phyloP scores from a whole-genome alignment of 2,329 filamentous ascomycete genomes.

The Botrytis squamosa region DNA sequence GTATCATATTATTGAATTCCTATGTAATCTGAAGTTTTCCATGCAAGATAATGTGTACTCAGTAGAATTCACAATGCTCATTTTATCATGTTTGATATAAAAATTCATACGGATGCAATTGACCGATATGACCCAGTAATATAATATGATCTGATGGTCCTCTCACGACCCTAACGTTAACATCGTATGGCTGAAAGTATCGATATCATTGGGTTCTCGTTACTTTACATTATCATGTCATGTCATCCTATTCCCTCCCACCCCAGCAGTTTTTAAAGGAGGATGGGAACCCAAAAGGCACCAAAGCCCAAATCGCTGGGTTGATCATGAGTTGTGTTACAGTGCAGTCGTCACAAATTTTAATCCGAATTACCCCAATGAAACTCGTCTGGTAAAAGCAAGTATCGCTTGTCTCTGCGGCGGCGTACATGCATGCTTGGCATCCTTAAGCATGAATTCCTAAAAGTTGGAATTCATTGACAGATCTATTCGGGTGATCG shows the following conservation, averaged over 20 bases:
- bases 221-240: not conserved
- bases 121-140: too few species aligned
- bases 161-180: too few species aligned
- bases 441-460: not conserved
- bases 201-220: not conserved
- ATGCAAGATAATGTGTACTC: too few species aligned
- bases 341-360: conserved; percentile 15
- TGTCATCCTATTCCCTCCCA: not conserved
- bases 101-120: too few species aligned
- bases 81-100: too few species aligned
- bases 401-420: not conserved
- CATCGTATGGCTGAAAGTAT: not conserved
- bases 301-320: conserved; percentile 19
- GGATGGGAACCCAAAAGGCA: not conserved
- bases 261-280: not conserved
- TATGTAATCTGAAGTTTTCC: too few species aligned
- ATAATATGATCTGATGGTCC: too few species aligned
- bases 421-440: conserved; percentile 7
- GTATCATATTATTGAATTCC: too few species aligned
- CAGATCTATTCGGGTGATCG: not conserved
- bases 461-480: not conserved
- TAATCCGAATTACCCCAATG: not conserved
- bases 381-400: not conserved
- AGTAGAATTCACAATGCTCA: too few species aligned
- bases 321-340: conserved; percentile 4